Evolutionary conservation across 1,284 basidiomycete genomes (phyloP).

Genomic region (Trametes hirsuta): DNA sequence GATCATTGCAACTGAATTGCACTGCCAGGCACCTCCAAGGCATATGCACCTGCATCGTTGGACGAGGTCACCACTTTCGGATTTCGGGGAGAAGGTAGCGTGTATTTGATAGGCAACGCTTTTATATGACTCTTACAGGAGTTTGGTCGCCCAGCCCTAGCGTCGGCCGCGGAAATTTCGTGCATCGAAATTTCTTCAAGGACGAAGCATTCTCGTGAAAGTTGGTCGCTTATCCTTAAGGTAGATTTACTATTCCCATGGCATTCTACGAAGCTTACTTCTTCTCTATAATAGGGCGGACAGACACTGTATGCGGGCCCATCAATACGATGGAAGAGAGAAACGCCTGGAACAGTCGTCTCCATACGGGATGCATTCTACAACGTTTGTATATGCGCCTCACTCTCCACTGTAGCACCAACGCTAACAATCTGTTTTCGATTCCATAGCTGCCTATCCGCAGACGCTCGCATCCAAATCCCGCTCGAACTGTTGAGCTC

Average conservation of each 20-base stretch:
- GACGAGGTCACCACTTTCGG: slow-evolving; percentile 73
- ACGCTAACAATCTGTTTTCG: background rate
- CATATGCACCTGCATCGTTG: slow-evolving; percentile 53
- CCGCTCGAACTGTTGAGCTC: slow-evolving; percentile 59
- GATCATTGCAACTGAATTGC: background rate
- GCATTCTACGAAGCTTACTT: slow-evolving; percentile 6
- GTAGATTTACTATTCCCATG: slow-evolving; percentile 39
- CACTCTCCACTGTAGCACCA: slow-evolving; percentile 2
- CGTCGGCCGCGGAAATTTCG: slow-evolving; percentile 77
- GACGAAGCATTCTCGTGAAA: slow-evolving; percentile 56
- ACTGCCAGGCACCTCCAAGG: slow-evolving; percentile 69
- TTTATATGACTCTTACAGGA: background rate
- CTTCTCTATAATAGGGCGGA: slow-evolving; percentile 51
- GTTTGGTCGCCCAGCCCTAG: slow-evolving; percentile 58
- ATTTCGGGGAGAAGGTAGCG: slow-evolving; percentile 85
- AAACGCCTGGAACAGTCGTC: slow-evolving; percentile 76
- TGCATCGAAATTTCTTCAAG: slow-evolving; percentile 82
- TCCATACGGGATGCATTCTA: slow-evolving; percentile 86
- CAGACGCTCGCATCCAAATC: slow-evolving; percentile 64
- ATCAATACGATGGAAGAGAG: slow-evolving; percentile 71
- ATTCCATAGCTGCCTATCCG: slow-evolving; percentile 70
- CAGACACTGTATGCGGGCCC: slow-evolving; percentile 71
- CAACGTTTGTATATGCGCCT: slow-evolving; percentile 54
- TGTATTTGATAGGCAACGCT: background rate
- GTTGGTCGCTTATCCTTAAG: slow-evolving; percentile 78